Conservation (phyloP, 1,284 basidiomycete species). For the Xerocomus amazonicus region DNA sequence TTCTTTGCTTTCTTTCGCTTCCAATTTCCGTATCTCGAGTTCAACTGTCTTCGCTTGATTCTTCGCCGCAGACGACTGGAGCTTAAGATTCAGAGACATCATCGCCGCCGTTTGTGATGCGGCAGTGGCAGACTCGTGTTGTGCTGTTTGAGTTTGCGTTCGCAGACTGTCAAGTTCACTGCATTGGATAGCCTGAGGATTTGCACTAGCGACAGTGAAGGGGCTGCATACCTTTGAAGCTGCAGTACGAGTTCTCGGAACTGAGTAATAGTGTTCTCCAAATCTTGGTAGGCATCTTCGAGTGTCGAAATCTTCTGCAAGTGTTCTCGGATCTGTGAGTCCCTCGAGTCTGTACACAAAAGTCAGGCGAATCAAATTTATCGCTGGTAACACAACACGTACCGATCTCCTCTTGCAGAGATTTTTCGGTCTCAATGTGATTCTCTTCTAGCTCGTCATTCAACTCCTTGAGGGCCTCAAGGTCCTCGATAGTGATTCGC, state of each 20-base stretch:
- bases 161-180: conserved; percentile 85
- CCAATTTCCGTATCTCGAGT: conserved; percentile 79
- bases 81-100: conserved; percentile 88
- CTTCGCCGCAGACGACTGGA: conserved; percentile 86
- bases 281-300: no score
- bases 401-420: no score
- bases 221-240: conserved; percentile 64
- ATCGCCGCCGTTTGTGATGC: conserved; percentile 77
- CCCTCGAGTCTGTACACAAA: conserved; percentile 59
- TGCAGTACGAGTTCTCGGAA: conserved; percentile 87
- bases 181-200: conserved; percentile 2
- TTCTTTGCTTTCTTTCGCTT: conserved; percentile 78
- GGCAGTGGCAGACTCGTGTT: conserved; percentile 74
- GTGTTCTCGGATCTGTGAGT: no score
- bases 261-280: conserved; percentile 80
- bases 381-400: neutral
- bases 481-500: conserved; percentile 91
- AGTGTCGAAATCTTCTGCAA: no score
- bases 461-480: conserved; percentile 94
- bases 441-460: no score
- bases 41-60: conserved; percentile 87
- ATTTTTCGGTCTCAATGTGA: conserved; percentile 92
- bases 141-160: conserved; percentile 78
- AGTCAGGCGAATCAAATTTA: neutral
- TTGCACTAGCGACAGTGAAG: neutral